Evolutionary conservation across 495 filamentous ascomycete genomes (phyloP), one percentile per base, ranked within the genome.

Genomic region (Penicillium atrosanguineum): DNA sequence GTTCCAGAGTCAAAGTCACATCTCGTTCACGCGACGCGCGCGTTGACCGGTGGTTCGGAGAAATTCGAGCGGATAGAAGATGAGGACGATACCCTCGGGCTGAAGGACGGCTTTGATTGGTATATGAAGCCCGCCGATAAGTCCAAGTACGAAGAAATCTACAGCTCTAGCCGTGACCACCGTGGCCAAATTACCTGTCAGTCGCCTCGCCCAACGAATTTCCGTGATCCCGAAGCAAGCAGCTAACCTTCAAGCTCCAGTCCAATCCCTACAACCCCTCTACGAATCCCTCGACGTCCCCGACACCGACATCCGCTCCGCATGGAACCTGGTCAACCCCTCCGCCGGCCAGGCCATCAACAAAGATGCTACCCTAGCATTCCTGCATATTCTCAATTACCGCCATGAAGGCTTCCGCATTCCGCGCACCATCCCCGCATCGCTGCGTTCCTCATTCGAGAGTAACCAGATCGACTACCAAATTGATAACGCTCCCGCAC

Each of bases 21-120:
- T 72, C 84, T 98, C 42, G 91, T 98, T 39, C 90, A 94, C 60
- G 94, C 94, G 7, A 88, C 74, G 56, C 83, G 88, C 46, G 94
- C 95, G 38, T 76, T 98, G 49, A 87, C 84, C 37, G 84, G 82
- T 48, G 80, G 83, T 38, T 87, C 85, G 50, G 80, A 86, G 31
- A 81, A 87, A 55, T 96, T 97, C 71, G 91, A 96, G 70, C 81
- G 83, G 52, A 80, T 90, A 56, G 79, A 82, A 51, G 79, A 83
- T 40, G 88, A 92, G 55, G 87, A 90, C 56, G 90, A 92, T 64
- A 83, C 82, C 19, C 82, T 83, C 5, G 90, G 94, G 6, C 73
- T 98, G 48, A 95, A 94, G 67, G 89, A 96, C 72, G 91, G 92
- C 1, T 98, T 98, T 70, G 94, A 98, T 69, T 98, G 94, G 94